Evolutionary conservation across 2,329 filamentous ascomycete species (phyloP).

Genomic region (Xylariaceae sp.): DNA sequence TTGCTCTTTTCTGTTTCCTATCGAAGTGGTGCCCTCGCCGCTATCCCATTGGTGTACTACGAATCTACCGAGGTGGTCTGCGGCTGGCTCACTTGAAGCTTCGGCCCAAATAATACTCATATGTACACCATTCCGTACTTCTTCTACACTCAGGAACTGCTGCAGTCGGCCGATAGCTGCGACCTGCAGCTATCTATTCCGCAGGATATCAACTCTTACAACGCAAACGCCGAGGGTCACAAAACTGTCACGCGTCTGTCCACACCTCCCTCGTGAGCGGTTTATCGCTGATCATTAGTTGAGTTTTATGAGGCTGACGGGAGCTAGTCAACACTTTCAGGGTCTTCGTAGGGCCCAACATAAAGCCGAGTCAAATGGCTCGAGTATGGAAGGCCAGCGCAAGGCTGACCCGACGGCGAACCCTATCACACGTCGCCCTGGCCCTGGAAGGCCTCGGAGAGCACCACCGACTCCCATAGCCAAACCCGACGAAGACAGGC

Average conservation of each 20-base stretch:
- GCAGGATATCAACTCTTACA: not conserved
- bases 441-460: slow-evolving; percentile 53
- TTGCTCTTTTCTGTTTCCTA: not conserved
- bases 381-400: slow-evolving; percentile 34
- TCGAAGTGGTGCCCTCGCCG: not conserved
- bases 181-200: not conserved
- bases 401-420: slow-evolving; percentile 50
- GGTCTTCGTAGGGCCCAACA: slow-evolving; percentile 53
- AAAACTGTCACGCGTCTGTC: not conserved
- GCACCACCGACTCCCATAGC: slow-evolving; percentile 28
- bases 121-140: not conserved
- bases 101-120: not conserved
- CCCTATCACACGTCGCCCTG: slow-evolving; percentile 57
- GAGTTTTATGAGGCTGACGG: slow-evolving; percentile 16
- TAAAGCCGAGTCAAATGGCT: slow-evolving; percentile 44
- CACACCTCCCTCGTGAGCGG: not conserved
- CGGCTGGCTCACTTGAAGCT: not conserved
- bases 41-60: not conserved
- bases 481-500: slow-evolving; percentile 10
- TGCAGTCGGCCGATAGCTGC: not conserved
- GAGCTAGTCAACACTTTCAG: slow-evolving; percentile 56
- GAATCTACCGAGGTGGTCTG: not conserved
- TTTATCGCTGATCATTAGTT: not conserved
- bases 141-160: not conserved
- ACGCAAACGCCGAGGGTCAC: not conserved